Conservation (phyloP, 1,284 basidiomycete species). For the Ganoderma sinense region DNA sequence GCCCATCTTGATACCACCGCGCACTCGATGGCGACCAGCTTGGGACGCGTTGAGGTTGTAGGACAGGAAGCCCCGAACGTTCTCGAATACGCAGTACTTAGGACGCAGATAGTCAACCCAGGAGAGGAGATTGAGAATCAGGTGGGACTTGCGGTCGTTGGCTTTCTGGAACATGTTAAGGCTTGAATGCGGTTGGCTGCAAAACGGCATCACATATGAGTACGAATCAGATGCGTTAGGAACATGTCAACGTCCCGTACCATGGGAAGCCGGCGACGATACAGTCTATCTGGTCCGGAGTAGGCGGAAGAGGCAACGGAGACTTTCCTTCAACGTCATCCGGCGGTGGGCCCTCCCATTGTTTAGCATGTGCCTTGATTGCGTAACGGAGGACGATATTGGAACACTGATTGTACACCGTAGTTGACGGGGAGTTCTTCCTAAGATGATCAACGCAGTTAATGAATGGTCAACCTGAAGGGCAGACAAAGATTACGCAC, state of each 20-base stretch:
- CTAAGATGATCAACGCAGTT: constrained; percentile 34
- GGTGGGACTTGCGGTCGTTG: constrained; percentile 52
- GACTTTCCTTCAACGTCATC: constrained; percentile 39
- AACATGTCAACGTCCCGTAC: constrained; percentile 43
- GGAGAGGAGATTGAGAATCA: constrained; percentile 64
- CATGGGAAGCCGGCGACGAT: constrained; percentile 79
- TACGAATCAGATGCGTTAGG: not conserved
- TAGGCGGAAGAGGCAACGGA: constrained; percentile 50
- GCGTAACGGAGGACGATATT: constrained; percentile 65
- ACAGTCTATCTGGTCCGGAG: constrained; percentile 61
- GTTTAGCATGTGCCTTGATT: constrained; percentile 54
- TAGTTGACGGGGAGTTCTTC: constrained; percentile 52
- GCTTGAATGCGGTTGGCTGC: constrained; percentile 48
- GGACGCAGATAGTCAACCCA: constrained; percentile 70
- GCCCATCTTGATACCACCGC: constrained; percentile 71
- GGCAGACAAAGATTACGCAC: constrained; percentile 44
- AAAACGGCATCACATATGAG: not conserved
- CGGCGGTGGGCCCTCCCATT: constrained; percentile 45
- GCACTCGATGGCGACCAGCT: constrained; percentile 51
- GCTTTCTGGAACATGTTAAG: constrained; percentile 48
- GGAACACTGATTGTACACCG: constrained; percentile 65
- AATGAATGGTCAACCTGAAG: constrained; percentile 1
- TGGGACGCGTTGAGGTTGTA: constrained; percentile 63
- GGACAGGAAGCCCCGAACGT: constrained; percentile 72
- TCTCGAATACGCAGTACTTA: constrained; percentile 72